Conservation (phyloP, 768 basidiomycete genomes). For the Panus rudis region DNA sequence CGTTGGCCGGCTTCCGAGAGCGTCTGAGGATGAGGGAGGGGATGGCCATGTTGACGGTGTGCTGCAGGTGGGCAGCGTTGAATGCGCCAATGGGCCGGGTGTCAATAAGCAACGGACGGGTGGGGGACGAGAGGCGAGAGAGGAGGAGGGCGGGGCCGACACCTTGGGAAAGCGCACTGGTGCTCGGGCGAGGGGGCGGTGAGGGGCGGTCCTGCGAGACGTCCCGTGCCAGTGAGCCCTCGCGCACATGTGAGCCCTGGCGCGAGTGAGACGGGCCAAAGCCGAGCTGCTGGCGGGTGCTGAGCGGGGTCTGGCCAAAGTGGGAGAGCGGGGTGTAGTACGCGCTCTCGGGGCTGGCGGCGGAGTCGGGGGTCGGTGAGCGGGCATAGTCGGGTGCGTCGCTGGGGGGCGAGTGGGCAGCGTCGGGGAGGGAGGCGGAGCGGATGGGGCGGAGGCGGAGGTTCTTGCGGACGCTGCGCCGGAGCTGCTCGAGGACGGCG, state of each 20-base stretch:
- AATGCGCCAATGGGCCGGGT: slow-evolving; percentile 67
- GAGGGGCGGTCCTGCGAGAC: slow-evolving; percentile 10
- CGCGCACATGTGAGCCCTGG: background rate
- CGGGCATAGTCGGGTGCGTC: slow-evolving; percentile 21
- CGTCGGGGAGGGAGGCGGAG: slow-evolving; percentile 28
- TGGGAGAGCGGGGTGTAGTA: slow-evolving; percentile 52
- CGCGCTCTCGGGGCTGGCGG: slow-evolving; percentile 30
- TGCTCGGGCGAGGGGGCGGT: slow-evolving; percentile 13
- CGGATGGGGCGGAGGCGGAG: slow-evolving; percentile 73
- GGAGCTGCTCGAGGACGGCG: slow-evolving; percentile 58
- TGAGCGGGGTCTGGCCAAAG: slow-evolving; percentile 19
- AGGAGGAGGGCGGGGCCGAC: slow-evolving; percentile 42
- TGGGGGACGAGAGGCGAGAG: slow-evolving; percentile 36
- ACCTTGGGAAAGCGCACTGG: slow-evolving; percentile 22
- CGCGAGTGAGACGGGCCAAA: slow-evolving; percentile 15
- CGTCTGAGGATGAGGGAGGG: slow-evolving; percentile 89
- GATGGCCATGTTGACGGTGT: slow-evolving; percentile 80
- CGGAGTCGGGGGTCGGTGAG: slow-evolving; percentile 40
- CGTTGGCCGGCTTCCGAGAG: slow-evolving; percentile 62
- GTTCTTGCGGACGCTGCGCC: slow-evolving; percentile 69
- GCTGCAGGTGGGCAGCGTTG: slow-evolving; percentile 53
- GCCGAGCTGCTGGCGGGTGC: too few species aligned
- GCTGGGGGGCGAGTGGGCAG: slow-evolving; percentile 17
- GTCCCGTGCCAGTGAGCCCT: slow-evolving; percentile 12
- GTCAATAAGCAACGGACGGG: slow-evolving; percentile 75